Conservation (phyloP, 2,329 filamentous ascomycete species). For the Penicillium sp. region DNA sequence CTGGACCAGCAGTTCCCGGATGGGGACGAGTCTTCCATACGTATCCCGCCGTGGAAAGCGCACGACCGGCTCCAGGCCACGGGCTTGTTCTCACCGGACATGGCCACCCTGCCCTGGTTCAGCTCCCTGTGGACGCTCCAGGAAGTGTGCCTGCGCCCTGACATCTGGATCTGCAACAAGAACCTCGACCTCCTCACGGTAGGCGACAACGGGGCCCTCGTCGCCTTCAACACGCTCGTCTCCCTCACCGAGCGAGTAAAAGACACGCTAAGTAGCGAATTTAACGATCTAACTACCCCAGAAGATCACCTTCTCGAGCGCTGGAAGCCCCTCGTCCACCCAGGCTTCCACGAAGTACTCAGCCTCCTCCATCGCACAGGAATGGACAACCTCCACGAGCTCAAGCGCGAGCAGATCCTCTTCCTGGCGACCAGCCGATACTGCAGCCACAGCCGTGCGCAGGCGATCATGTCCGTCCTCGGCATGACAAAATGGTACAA, state of each 20-base stretch:
- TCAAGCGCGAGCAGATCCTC: not conserved
- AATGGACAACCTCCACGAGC: not conserved
- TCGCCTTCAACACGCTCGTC: not conserved
- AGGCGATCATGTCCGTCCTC: not conserved
- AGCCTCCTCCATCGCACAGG: not conserved
- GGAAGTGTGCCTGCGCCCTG: not conserved
- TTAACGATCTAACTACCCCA: not conserved
- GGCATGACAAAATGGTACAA: not conserved
- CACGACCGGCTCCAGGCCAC: not conserved
- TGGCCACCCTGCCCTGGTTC: not conserved
- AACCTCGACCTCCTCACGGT: not conserved
- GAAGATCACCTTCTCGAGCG: not conserved
- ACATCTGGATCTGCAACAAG: not conserved
- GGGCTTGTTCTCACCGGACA: not conserved
- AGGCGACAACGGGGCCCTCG: not conserved
- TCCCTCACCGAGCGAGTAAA: not conserved
- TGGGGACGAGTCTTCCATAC: not conserved
- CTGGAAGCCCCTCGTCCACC: not conserved
- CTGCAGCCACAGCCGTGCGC: not conserved
- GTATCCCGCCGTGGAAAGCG: not conserved
- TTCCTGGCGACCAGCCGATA: not conserved
- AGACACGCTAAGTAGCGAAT: not conserved
- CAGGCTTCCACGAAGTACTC: not conserved
- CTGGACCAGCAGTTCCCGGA: not conserved
- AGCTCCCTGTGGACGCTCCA: not conserved